These are phyloP conservation scores for Zalaria obscura DNA, from an alignment of 2,329 filamentous ascomycete genomes.

Conservation along the genomic window DNA sequence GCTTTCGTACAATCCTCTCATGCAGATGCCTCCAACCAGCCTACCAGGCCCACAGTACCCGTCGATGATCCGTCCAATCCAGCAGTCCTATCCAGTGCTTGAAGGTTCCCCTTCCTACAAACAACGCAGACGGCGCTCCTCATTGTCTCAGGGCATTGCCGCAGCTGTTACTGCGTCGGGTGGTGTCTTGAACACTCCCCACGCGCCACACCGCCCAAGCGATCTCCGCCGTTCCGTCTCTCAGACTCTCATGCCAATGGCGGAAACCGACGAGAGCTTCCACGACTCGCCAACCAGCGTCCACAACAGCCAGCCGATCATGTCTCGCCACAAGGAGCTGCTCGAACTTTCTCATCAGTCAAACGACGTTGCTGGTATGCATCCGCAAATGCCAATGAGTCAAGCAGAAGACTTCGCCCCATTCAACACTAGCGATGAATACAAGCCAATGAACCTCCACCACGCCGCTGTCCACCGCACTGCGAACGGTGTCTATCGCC, in stretches of 20 bases:
- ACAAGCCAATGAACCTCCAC: conserved; percentile 33
- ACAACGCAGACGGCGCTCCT: conserved; percentile 85
- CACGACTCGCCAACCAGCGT: conserved; percentile 69
- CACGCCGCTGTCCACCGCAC: conserved; percentile 46
- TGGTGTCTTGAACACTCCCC: conserved; percentile 23
- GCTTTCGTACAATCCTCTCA: conserved; percentile 70
- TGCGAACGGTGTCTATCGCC: conserved; percentile 62
- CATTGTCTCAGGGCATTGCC: conserved; percentile 55
- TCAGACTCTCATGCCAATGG: conserved; percentile 66
- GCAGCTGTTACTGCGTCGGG: conserved; percentile 29
- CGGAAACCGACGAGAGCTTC: conserved; percentile 64
- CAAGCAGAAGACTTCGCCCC: conserved; percentile 59
- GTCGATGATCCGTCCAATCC: conserved; percentile 50
- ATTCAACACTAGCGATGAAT: conserved; percentile 34
- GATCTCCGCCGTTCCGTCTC: conserved; percentile 87
- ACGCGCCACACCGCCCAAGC: conserved; percentile 63
- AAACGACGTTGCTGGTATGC: conserved; percentile 39
- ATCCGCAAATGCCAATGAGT: conserved; percentile 38
- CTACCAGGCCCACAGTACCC: conserved; percentile 68
- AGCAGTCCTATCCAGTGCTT: conserved; percentile 74
- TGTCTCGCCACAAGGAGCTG: conserved; percentile 66
- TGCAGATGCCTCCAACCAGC: conserved; percentile 79
- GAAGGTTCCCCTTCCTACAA: conserved; percentile 98
- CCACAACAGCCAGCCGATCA: conserved; percentile 49
- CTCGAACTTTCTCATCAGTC: conserved; percentile 76